Evolutionary conservation across 2,329 filamentous ascomycete genomes (phyloP), one percentile per base, ranked within the genome.

Genomic region (Dactylella cylindrospora): DNA sequence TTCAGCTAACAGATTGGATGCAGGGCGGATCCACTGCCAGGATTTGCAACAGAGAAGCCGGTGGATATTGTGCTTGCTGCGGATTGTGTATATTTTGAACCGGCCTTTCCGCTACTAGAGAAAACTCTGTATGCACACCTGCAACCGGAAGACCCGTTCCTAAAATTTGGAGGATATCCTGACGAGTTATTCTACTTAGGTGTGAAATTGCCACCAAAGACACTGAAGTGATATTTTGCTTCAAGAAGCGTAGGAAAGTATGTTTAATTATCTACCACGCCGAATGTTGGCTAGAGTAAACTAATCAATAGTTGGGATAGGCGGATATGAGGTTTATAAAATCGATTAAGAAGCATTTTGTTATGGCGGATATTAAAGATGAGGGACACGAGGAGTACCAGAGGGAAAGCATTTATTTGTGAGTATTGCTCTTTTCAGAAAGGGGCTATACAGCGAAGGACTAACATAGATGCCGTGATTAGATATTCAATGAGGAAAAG

Each of bases 61-160:
- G 88, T 90, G 13, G 83, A 90, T 69, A 78, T 95, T 51, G 84
- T 98, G 52, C 79, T 97, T n/a, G 93, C 93, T 2, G 91, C 90
- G 32, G 93, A 97, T 73, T 97, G 91, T 74, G 90, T 95, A 41
- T 98, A 97, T 76, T 95, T 95, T 72, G 93, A 97, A 73, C 90
- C 91, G 2, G 88, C 93, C 1, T 97, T 97, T 70, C 90, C 91
- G 23, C 77, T 96, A 26, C 79, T 98, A 39, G 80, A 93, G 70
- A 76, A 83, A 65, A 97, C 91, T 4, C 75, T 97, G 66, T 77
- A 80, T 59, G 83, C 19, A 87, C 65, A 4, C 10, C 22, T 15
- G 12, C 17, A 7, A 6, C 4, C n/a, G 10, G 6, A 19, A 15
- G 22, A 4, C 77, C 96, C 40, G 77, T 95, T 66, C 79, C n/a